Evolutionary conservation across 345 rosid species (phyloP).

Genomic region (Eutrema yunnanense): DNA sequence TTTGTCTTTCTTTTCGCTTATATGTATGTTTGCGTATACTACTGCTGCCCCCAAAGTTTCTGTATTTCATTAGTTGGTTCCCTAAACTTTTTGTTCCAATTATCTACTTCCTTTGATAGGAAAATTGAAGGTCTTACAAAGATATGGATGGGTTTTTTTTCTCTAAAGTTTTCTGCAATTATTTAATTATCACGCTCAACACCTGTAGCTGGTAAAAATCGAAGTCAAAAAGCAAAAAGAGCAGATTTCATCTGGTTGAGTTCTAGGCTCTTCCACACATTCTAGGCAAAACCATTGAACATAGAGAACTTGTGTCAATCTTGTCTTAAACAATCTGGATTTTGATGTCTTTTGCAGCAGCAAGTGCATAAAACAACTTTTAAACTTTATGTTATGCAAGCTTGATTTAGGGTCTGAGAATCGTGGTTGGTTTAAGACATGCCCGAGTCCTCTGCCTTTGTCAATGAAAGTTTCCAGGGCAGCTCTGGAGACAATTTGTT

Average conservation of each 20-base stretch:
- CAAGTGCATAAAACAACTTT: conserved; percentile 22
- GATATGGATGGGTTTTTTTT: neutral
- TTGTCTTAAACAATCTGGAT: conserved; percentile 15
- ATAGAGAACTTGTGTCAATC: neutral
- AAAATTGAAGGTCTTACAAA: neutral
- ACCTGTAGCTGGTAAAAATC: neutral
- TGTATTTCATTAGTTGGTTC: neutral
- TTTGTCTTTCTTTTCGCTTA: neutral
- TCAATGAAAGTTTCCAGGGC: conserved; percentile 16
- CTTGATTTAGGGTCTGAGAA: conserved; percentile 22
- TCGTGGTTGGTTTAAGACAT: conserved; percentile 24
- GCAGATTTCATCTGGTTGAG: neutral
- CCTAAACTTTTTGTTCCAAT: neutral
- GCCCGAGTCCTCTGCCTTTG: conserved; percentile 19
- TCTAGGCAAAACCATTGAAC: conserved; percentile 15
- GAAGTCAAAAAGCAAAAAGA: neutral
- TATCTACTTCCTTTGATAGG: neutral
- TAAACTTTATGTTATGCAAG: conserved; percentile 15
- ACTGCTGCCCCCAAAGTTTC: neutral
- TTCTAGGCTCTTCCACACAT: conserved; percentile 2
- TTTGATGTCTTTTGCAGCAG: conserved; percentile 12
- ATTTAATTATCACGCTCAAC: neutral
- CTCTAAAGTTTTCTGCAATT: neutral
- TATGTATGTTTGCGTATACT: conserved; percentile 4
- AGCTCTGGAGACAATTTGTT: conserved; percentile 19